Base-by-base conservation (phyloP, 352 stramenopile species). In the Pythium phragmiticola region DNA sequence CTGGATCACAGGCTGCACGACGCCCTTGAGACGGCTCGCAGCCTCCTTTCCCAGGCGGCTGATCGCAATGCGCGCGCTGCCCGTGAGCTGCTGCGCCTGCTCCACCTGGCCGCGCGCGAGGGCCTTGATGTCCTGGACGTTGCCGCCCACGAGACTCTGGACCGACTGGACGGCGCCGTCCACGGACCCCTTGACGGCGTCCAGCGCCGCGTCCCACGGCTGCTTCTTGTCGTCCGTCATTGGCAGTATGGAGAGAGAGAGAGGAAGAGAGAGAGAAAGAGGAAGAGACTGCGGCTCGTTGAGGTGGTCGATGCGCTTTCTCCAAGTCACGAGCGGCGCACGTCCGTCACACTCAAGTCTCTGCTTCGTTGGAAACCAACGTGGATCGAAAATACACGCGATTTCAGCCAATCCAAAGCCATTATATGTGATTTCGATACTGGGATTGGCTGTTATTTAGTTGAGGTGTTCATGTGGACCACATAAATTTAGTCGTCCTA, bases 31-130 rank as follows among this genome's bases (percentile, higher is more conserved):
- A n/a, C 65, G 43, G 26, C 71, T 66, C 56, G 68, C 80, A 48
- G 57, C 78, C 69, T 84, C 74, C 50, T 78, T 59, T 41, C 72
- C 53, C 21, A 72, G 37, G 50, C 76, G 66, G 41, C 37, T 54
- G 60, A 90, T 68, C 7, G 82, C 69, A 19, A 86, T 53, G 49
- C 80, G 82, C 43, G 79, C 80, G 36, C 70, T 79, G 58, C 57
- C 81, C 56, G 80, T 83, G 53, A 92, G 76, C 70, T 90, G 77
- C 70, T 88, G 83, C 43, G 69, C 78, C 48, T 85, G 74, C 54
- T 77, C 64, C 42, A 84, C 70, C 48, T 80, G 76, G 21, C 56
- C 70, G 54, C 57, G 53, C 59, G 81, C 64, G 42, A 74, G 51
- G 39, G 80, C 69, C 51, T 78, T 80, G 48, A 73, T 73, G 64